Conservation (phyloP, 164 flowering plant species). For the Taxillus chinensis region DNA sequence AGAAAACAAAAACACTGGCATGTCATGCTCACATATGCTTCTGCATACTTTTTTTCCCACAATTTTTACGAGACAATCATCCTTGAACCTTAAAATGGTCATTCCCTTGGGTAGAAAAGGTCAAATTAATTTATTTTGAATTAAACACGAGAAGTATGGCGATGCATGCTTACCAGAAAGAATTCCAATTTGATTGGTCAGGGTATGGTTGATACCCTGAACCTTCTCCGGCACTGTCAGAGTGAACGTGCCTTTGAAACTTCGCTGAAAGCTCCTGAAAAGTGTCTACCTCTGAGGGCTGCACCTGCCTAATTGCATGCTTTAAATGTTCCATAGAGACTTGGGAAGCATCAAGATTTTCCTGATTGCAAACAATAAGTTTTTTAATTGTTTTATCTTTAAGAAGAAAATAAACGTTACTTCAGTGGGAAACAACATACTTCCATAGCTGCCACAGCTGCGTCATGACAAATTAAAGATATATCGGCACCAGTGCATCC, state of each 20-base stretch:
- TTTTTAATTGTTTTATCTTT: not conserved
- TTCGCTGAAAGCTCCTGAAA: conserved; percentile 41
- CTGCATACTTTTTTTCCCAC: no score
- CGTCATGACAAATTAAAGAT: conserved; percentile 66
- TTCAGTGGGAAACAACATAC: conserved; percentile 11
- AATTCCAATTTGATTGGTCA: conserved; percentile 11
- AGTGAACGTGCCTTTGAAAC: conserved; percentile 59
- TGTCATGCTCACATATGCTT: no score
- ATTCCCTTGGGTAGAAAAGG: no score
- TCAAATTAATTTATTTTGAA: no score
- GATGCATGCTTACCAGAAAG: conserved; percentile 20
- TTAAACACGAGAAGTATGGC: no score
- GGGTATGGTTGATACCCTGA: conserved; percentile 4
- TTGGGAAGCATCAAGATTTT: conserved; percentile 42
- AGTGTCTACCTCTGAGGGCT: conserved; percentile 42
- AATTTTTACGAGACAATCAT: no score
- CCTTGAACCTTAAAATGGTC: no score
- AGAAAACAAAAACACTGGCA: no score
- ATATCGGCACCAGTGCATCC: conserved; percentile 95
- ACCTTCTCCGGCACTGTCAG: conserved; percentile 15
- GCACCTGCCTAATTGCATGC: conserved; percentile 42
- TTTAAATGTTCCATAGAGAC: conserved; percentile 66
- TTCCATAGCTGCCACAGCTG: conserved; percentile 65
- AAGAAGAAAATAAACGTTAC: not conserved
- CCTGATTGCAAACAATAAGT: conserved; percentile 33